A percentile compares a stretch with the other conserved stretches of the same genome.
phyloP scores from a whole-genome alignment of 441 rosid species.

The Euphorbia schlechtendalii region DNA sequence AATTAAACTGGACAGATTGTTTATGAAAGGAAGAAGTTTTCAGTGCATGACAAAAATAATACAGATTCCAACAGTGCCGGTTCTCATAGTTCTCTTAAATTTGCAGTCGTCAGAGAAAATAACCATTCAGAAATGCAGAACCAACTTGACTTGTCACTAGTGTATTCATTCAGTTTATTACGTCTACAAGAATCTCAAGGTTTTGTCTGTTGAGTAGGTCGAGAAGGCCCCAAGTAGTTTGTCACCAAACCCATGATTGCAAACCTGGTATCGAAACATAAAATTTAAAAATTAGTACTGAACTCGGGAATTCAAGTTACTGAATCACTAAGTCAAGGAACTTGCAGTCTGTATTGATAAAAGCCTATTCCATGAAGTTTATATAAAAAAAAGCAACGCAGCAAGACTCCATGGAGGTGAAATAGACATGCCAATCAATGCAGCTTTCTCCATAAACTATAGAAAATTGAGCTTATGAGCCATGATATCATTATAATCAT shows the following conservation, averaged over 20 bases:
- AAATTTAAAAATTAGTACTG: neutral
- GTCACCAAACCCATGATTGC: slow-evolving; percentile 93
- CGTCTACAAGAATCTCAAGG: slow-evolving; percentile 19
- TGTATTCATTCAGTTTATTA: neutral
- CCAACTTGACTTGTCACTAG: neutral
- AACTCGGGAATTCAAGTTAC: neutral
- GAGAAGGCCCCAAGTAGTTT: slow-evolving; percentile 77
- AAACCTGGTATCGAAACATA: slow-evolving; percentile 47
- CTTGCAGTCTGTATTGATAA: no score
- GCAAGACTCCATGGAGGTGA: no score
- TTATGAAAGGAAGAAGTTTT: neutral
- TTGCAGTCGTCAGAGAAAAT: neutral
- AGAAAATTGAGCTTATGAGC: neutral
- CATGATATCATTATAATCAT: neutral
- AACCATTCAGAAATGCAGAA: neutral
- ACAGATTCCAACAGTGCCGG: neutral
- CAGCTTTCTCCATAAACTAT: neutral
- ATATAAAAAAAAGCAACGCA: no score
- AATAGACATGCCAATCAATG: neutral
- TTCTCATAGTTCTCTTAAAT: neutral
- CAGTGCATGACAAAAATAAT: neutral
- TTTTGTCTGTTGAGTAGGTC: slow-evolving; percentile 48
- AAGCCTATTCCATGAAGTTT: neutral
- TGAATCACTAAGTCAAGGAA: neutral
- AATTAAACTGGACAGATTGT: neutral